Evolutionary conservation across 495 filamentous ascomycete genomes (phyloP).

Genomic region (Penicillium crystallinum): DNA sequence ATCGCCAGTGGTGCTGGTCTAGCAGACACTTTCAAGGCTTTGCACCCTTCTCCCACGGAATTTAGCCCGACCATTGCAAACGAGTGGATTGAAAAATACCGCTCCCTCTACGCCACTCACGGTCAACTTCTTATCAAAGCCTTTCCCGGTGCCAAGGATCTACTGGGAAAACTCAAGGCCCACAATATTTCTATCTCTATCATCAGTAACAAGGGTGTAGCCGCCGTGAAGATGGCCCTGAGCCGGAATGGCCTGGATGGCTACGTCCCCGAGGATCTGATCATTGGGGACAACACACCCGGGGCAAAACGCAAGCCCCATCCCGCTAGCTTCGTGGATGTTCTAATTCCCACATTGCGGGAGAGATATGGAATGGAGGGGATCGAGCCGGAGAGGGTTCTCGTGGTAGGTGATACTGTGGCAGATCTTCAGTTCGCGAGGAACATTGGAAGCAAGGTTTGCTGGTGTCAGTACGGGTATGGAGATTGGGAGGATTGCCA

Average conservation of each 20-base stretch:
- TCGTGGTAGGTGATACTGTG: slow-evolving; percentile 23
- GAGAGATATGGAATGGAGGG: neutral
- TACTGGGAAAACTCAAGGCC: slow-evolving; percentile 12
- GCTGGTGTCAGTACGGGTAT: slow-evolving; percentile 25
- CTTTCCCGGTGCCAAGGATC: slow-evolving; percentile 17
- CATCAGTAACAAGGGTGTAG: slow-evolving; percentile 26
- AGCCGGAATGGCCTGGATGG: slow-evolving; percentile 11
- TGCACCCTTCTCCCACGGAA: slow-evolving; percentile 10
- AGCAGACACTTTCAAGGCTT: slow-evolving; percentile 15
- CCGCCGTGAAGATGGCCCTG: slow-evolving; percentile 19
- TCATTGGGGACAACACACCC: slow-evolving; percentile 22
- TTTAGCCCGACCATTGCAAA: slow-evolving; percentile 9
- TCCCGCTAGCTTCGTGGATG: slow-evolving; percentile 19
- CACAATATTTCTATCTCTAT: slow-evolving; percentile 19
- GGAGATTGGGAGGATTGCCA: slow-evolving; percentile 11
- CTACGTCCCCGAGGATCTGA: slow-evolving; percentile 15
- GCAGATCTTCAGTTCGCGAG: slow-evolving; percentile 21
- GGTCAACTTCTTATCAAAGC: slow-evolving; percentile 21
- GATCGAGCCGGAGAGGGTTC: slow-evolving; percentile 5
- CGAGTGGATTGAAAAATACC: slow-evolving; percentile 21
- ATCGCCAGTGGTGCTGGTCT: slow-evolving; percentile 20
- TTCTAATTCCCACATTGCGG: slow-evolving; percentile 17
- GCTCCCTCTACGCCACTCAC: slow-evolving; percentile 21
- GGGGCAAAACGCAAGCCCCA: slow-evolving; percentile 24
- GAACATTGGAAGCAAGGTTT: slow-evolving; percentile 14